Evolutionary conservation across 164 flowering plant genomes (phyloP), one percentile per base, ranked within the genome.

Genomic region (Echeveria elegans): DNA sequence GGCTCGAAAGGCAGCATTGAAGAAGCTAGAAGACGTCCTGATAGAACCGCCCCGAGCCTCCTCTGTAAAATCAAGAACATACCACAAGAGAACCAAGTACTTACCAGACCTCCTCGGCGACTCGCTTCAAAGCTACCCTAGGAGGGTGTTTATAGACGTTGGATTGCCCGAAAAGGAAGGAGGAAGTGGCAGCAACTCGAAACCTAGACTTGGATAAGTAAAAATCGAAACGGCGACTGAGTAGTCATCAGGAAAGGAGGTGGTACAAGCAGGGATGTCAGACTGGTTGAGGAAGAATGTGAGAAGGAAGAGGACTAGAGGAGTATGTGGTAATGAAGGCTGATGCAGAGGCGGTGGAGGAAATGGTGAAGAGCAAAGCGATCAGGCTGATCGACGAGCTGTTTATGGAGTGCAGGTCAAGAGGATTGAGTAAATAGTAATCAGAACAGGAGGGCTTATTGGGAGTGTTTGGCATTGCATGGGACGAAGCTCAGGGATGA

Each of bases 391-490:
- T 88, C 65, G 96, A 90, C 58, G 97, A 90, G 68, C 72, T 91
- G 66, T 89, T 87, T 67, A 66, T 89, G 74, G 89, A 83, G 70
- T 89, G 94, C 72, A 79, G 81, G 63, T 79, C 78, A 53, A 69
- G 71, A 40, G 74, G 81, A 48, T 74, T 72, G n/a, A 68, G 71
- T 4, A 79, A 76, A 67, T 58, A 76, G 71, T 29, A 65, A 65
- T 14, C 70, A 70, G 69, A 71, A 80, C 45, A 77, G 68, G 60
- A 88, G 88, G 73, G 92, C 95, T 23, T 90, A 93, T 68, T 93
- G 98, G 98, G 84, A 93, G 71, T 93, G 98, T 66, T 74, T 93
- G 78, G 83, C 92, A 19, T 67, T 93, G 71, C 89, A 86, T 73
- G 96, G 98, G n/a, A n/a, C n/a, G 53, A 81, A 71, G 77, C 68